Percentiles rank a stretch among this genome's conserved stretches.
These are phyloP conservation scores for Oryza australiensis DNA, from an alignment of 176 grass and related monocot species.

Conservation along the genomic window DNA sequence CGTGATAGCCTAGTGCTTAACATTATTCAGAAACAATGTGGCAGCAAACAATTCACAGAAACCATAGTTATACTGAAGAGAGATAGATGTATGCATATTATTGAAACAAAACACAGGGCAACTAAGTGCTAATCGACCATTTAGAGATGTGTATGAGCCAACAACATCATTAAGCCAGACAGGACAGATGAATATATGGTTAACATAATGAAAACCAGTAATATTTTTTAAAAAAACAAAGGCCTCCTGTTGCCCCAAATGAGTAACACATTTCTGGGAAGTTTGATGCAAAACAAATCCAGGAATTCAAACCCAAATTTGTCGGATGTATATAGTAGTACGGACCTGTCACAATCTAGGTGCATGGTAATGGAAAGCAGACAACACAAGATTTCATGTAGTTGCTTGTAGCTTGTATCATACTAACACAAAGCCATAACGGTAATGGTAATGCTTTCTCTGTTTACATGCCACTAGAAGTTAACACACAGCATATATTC, in stretches of 20 bases:
- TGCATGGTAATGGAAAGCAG: background rate
- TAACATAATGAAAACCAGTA: background rate
- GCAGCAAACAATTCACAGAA: background rate
- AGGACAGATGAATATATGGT: background rate
- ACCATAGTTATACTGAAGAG: background rate
- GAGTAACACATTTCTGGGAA: background rate
- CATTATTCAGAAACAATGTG: background rate
- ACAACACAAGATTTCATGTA: background rate
- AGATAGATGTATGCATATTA: no score
- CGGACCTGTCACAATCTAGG: background rate
- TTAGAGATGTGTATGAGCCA: background rate
- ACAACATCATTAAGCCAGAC: background rate
- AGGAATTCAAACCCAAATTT: slow-evolving; percentile 4
- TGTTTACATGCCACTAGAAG: no score
- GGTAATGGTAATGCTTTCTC: no score
- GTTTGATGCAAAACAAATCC: background rate
- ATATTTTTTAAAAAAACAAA: background rate
- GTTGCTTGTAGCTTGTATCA: background rate
- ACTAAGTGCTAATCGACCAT: no score
- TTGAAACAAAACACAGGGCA: no score
- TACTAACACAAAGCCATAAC: background rate
- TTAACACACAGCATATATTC: background rate
- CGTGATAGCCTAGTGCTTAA: background rate
- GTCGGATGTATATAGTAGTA: background rate
- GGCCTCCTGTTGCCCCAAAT: background rate